A percentile compares a stretch with the other conserved stretches of the same genome.
These are phyloP conservation scores for Trichoderma reesei DNA, from an alignment of 495 filamentous ascomycete genomes.

Conservation along the genomic window DNA sequence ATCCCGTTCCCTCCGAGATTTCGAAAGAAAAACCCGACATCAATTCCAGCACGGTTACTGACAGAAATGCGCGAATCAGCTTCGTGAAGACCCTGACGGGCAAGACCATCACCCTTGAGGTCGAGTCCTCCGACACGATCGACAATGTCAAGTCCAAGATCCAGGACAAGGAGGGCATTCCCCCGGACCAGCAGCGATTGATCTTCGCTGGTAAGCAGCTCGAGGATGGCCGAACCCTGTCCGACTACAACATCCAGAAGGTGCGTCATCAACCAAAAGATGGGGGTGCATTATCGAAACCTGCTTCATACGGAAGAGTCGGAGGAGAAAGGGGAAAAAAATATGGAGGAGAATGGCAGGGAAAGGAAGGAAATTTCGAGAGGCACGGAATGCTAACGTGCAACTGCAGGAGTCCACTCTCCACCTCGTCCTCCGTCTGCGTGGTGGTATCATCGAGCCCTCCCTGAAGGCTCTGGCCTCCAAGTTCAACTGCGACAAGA, in stretches of 20 bases:
- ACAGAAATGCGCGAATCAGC: conserved; percentile 40
- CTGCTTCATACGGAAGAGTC: too few relatives aligned
- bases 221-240: conserved; percentile 96
- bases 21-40: conserved; percentile 30
- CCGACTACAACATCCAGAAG: conserved; percentile 99
- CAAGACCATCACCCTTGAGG: conserved; percentile 99
- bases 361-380: neutral
- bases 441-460: conserved; percentile 99
- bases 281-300: too few relatives aligned
- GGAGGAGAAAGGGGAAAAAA: too few relatives aligned
- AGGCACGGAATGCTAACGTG: neutral
- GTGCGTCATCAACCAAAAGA: conserved; percentile 49
- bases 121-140: conserved; percentile 98
- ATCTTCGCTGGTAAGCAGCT: conserved; percentile 99
- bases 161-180: conserved; percentile 99
- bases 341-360: neutral
- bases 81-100: conserved; percentile 97
- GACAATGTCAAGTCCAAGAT: conserved; percentile 97
- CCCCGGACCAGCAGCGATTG: conserved; percentile 96
- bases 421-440: conserved; percentile 97
- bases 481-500: conserved; percentile 99
- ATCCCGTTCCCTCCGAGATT: too few relatives aligned
- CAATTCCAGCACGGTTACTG: conserved; percentile 15
- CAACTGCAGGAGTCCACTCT: conserved; percentile 83
- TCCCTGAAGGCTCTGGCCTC: conserved; percentile 95